Evolutionary conservation across 1,284 basidiomycete species (phyloP).

Genomic region (Fomes fomentarius): DNA sequence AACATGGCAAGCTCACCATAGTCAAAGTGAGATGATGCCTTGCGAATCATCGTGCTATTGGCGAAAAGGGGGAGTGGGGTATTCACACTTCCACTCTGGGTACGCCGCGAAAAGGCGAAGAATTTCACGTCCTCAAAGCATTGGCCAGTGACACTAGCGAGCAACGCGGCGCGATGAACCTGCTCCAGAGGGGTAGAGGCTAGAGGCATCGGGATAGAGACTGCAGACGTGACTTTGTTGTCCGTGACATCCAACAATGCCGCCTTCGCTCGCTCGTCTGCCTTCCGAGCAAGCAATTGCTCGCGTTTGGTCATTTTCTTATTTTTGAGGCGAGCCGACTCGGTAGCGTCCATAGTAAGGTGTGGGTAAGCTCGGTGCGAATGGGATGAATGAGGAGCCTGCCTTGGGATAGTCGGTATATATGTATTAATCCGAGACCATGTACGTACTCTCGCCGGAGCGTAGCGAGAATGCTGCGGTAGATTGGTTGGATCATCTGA

Average conservation of each 20-base stretch:
- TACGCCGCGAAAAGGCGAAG: conserved; percentile 16
- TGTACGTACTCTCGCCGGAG: no score
- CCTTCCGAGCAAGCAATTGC: neutral
- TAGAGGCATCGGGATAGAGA: neutral
- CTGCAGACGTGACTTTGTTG: neutral
- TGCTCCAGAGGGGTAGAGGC: neutral
- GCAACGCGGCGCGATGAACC: conserved; percentile 6
- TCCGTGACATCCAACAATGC: neutral
- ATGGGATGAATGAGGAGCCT: no score
- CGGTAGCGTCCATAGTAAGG: no score
- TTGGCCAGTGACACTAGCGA: conserved; percentile 5
- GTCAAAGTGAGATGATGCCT: conserved; percentile 16
- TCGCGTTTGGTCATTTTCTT: neutral
- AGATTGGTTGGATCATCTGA: no score
- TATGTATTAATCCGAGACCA: no score
- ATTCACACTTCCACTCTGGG: conserved; percentile 1
- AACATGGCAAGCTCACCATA: conserved; percentile 6
- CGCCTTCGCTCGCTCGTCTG: neutral
- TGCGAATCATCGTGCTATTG: conserved; percentile 11
- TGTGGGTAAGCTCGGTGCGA: no score
- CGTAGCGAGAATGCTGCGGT: no score
- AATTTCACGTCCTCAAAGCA: conserved; percentile 21
- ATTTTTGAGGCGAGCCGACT: no score
- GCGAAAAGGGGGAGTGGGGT: conserved; percentile 11
- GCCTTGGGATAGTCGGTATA: no score